phyloP scores from a whole-genome alignment of 2,329 filamentous ascomycete genomes.

The Passalora sequoiae region DNA sequence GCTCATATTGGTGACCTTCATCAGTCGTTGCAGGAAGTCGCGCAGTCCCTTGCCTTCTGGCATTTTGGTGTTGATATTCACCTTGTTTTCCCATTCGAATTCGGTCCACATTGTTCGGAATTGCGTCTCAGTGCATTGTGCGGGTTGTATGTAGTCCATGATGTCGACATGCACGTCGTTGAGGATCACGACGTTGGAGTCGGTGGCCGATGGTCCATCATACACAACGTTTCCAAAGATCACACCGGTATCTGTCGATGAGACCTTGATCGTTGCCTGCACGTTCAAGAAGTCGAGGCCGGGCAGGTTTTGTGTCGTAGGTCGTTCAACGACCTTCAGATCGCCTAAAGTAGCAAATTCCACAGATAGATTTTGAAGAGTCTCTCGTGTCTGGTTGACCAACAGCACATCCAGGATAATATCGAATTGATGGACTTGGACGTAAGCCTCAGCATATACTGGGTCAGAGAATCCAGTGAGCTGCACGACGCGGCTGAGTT shows the following conservation, averaged over 20 bases:
- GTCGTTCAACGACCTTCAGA: constrained; percentile 93
- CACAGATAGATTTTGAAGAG: constrained; percentile 91
- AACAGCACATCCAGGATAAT: constrained; percentile 94
- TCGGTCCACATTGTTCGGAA: constrained; percentile 99
- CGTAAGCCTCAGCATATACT: constrained; percentile 97
- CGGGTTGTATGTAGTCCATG: constrained; percentile 99
- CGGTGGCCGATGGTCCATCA: constrained; percentile 84
- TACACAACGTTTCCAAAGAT: constrained; percentile 99
- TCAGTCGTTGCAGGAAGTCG: constrained; percentile 87
- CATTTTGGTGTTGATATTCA: constrained; percentile 95
- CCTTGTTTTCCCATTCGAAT: constrained; percentile 99
- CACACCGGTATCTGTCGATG: constrained; percentile 93
- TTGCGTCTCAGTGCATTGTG: constrained; percentile 92
- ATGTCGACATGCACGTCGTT: constrained; percentile 98
- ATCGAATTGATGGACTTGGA: constrained; percentile 98
- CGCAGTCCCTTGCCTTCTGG: constrained; percentile 70
- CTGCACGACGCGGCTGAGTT: constrained; percentile 92
- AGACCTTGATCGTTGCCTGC: constrained; percentile 97
- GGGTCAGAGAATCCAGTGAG: constrained; percentile 97
- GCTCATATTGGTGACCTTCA: constrained; percentile 98
- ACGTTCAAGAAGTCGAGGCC: constrained; percentile 98
- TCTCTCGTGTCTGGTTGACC: constrained; percentile 96
- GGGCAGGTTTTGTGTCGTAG: constrained; percentile 90
- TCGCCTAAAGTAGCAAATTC: constrained; percentile 98
- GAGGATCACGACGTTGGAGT: constrained; percentile 93